phyloP scores from a whole-genome alignment of 2,329 filamentous ascomycete species.

The Fusarium concolor region DNA sequence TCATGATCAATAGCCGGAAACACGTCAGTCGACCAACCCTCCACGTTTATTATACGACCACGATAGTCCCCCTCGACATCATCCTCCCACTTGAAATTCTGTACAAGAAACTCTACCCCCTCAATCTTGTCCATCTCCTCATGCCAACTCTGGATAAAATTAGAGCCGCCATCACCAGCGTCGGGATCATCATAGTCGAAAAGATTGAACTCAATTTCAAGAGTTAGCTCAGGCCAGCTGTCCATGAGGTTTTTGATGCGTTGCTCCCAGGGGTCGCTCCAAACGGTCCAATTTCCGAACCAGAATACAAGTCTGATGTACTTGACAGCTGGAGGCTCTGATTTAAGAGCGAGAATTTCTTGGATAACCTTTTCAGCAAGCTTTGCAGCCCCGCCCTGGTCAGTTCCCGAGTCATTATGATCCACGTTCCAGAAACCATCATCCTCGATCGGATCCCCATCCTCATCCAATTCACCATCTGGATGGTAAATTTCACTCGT shows the following conservation, averaged over 20 bases:
- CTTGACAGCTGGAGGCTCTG: neutral
- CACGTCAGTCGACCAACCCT: neutral
- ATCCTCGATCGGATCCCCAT: neutral
- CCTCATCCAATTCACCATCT: rapidly evolving
- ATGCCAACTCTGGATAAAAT: neutral
- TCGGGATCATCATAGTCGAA: neutral
- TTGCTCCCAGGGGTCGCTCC: rapidly evolving
- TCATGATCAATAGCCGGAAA: too few species aligned
- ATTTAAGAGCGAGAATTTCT: neutral
- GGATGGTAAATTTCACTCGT: rapidly evolving
- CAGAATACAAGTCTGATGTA: neutral
- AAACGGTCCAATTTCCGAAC: neutral
- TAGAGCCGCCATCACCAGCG: rapidly evolving
- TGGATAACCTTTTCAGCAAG: neutral
- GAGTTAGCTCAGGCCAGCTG: neutral
- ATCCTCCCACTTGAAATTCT: neutral
- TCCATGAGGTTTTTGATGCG: neutral
- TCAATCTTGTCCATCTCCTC: neutral
- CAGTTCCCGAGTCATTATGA: rapidly evolving
- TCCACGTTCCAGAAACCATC: rapidly evolving
- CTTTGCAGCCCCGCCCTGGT: neutral
- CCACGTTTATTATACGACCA: neutral
- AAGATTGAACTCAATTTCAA: neutral
- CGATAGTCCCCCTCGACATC: neutral
- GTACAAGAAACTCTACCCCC: neutral